Conservation (phyloP, 345 rosid species). For the Cardamine resedifolia region DNA sequence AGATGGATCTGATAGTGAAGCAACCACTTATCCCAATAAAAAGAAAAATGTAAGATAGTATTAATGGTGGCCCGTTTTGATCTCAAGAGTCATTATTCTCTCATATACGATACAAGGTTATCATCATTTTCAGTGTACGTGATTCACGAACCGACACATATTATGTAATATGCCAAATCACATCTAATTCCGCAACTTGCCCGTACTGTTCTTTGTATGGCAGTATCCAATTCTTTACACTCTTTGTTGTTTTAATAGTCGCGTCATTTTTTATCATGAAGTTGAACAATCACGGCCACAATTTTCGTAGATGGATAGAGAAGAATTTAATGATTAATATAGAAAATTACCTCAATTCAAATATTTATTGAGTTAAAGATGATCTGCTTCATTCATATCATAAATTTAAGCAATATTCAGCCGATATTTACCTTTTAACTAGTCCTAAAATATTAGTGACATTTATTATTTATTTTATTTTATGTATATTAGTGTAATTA, state of each 20-base stretch:
- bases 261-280: background rate
- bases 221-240: conserved; percentile 26
- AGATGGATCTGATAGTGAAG: conserved; percentile 15
- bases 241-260: conserved; percentile 2
- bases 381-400: background rate
- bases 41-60: background rate
- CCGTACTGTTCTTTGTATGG: conserved; percentile 29
- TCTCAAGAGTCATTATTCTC: conserved; percentile 31
- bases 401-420: background rate
- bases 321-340: background rate
- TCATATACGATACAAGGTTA: conserved; percentile 17
- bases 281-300: background rate
- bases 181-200: conserved; percentile 13
- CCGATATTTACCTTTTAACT: background rate
- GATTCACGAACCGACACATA: conserved; percentile 30
- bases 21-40: conserved; percentile 1
- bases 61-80: conserved; percentile 15
- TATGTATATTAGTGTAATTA: background rate
- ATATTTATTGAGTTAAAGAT: background rate
- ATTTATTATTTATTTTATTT: background rate
- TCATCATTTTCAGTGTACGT: conserved; percentile 14
- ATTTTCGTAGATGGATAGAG: conserved; percentile 1
- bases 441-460: background rate
- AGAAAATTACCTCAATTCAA: background rate
- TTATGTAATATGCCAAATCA: conserved; percentile 17